Evolutionary conservation across 345 rosid genomes (phyloP), one percentile per base, ranked within the genome.

Genomic region (Barbarea vulgaris): DNA sequence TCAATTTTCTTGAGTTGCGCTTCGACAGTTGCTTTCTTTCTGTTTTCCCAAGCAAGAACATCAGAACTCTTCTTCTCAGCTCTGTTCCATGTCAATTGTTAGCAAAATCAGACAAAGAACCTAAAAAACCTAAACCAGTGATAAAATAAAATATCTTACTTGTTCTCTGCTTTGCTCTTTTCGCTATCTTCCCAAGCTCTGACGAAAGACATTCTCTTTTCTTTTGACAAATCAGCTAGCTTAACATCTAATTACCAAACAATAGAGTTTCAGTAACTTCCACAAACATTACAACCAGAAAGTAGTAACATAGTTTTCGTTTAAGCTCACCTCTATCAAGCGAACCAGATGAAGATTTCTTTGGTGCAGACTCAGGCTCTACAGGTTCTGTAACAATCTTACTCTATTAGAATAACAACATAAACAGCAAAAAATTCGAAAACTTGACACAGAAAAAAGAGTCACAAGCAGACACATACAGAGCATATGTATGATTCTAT

Each of bases 161-260:
- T 93, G 82, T 96, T 87, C 69, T 87, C 89, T 34, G 88, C 97
- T 82, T 90, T 90, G 54, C 85, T 27, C 74, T 90, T 92, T 82
- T 95, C 93, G 6, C 85, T 89, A 1, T 90, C 97, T 82, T 92
- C 99, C 99, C 97, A 92, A 58, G 99, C 98, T 84, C 70, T 87
- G 72, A 92, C 64, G 53, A 88, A 87, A 42, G 93, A 85, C 24
- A 65, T 24, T 55, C 46, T 81, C 82, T 87, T 95, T 62, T 80
- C 97, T 51, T 85, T 92, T n/a, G 91, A 93, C 62, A 93, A 62
- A 51, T 84, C 90, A 6, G 97, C 98, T 50, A 89, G 86, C 53
- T 91, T 91, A 61, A 95, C 48, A 78, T 95, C 99, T 95, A 88
- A 41, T n/a, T 31, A 30, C 17, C 27, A 59, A 65, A 28, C 21